These are phyloP conservation scores for Heritiera fomes DNA, from an alignment of 345 rosid genomes.

Conservation along the genomic window DNA sequence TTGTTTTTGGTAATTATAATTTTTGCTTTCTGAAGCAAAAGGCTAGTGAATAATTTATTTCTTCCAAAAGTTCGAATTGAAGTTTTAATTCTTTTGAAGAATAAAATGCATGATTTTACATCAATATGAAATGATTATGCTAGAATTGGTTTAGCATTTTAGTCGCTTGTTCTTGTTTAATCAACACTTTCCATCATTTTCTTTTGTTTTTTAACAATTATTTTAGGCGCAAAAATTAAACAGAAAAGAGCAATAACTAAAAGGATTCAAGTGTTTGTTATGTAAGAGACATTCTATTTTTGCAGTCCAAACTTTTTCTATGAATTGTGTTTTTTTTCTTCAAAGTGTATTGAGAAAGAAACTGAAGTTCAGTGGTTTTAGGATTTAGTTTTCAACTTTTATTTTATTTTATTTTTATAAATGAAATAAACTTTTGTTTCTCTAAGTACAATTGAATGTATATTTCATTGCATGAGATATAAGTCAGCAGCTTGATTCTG, in stretches of 20 bases:
- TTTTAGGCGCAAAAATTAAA: not conserved
- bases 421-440: not conserved
- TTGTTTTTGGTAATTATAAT: too few species aligned
- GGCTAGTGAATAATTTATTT: not conserved
- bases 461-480: slow-evolving; percentile 1
- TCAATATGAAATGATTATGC: too few species aligned
- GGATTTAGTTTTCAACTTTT: not conserved
- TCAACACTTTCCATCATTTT: not conserved
- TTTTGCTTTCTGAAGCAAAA: not conserved
- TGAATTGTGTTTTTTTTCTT: not conserved
- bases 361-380: slow-evolving; percentile 3
- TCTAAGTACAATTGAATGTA: not conserved
- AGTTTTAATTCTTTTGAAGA: too few species aligned
- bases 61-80: too few species aligned
- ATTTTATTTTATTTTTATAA: not conserved
- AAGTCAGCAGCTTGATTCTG: not conserved
- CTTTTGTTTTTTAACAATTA: not conserved
- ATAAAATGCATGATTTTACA: too few species aligned
- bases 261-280: too few species aligned
- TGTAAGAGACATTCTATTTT: not conserved
- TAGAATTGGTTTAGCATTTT: too few species aligned
- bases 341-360: not conserved
- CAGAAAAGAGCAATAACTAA: not conserved
- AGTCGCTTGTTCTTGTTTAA: too few species aligned
- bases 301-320: not conserved